phyloP scores from a whole-genome alignment of 306 rosid species.

The Adenanthera pavonina region DNA sequence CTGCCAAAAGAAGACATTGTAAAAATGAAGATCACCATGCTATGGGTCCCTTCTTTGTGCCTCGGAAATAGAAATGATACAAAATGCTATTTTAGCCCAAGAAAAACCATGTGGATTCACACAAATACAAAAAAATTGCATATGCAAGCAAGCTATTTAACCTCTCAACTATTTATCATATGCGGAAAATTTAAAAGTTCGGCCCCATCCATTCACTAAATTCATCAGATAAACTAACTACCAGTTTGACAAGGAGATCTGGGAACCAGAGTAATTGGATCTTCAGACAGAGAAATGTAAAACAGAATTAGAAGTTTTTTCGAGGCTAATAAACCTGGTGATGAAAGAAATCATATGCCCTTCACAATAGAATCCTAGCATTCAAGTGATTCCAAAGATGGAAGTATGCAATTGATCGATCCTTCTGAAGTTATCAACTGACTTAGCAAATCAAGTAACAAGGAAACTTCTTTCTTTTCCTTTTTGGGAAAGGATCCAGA shows the following conservation, averaged over 20 bases:
- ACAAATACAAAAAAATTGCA: neutral
- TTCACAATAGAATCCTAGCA: constrained; percentile 31
- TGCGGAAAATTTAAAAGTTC: constrained; percentile 4
- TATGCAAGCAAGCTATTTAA: constrained; percentile 34
- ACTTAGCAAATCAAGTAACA: constrained; percentile 10
- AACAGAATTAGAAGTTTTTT: neutral
- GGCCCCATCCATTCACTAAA: constrained; percentile 16
- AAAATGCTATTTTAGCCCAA: constrained; percentile 12
- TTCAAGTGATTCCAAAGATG: neutral
- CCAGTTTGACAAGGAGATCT: constrained; percentile 15
- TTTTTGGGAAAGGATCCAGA: neutral
- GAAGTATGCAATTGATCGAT: neutral
- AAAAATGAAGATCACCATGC: constrained; percentile 33
- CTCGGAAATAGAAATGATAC: neutral
- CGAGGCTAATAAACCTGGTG: constrained; percentile 15
- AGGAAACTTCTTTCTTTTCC: neutral
- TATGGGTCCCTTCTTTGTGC: neutral
- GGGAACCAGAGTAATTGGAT: neutral
- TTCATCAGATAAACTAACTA: constrained; percentile 29
- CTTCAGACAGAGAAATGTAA: neutral
- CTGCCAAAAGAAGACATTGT: constrained; percentile 43
- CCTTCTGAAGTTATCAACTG: constrained; percentile 21
- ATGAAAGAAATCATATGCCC: constrained; percentile 1
- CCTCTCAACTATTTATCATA: constrained; percentile 6
- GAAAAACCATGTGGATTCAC: constrained; percentile 18